Evolutionary conservation across 179 eudicot genomes (phyloP), one percentile per base, ranked within the genome.

Genomic region (Spinacia oleracea): DNA sequence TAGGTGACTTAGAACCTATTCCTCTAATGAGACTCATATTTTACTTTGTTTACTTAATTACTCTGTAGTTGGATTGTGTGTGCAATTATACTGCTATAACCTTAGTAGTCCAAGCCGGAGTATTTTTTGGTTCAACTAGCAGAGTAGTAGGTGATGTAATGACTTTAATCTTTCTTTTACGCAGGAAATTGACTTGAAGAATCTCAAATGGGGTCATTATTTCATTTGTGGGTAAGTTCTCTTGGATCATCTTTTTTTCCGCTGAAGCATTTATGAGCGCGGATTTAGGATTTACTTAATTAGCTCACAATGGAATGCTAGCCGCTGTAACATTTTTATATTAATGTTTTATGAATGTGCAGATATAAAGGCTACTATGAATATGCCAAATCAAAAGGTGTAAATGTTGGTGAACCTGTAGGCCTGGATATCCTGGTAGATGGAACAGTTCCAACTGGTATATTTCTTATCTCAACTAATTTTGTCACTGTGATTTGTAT

Each of bases 171-270:
- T 29, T 45, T 71, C 1, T 83, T 38, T 34, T 65, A 35, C 27
- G 85, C 89, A 93, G 97, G 97, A 89, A 73, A 84, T 96, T 81
- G 99, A 96, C 84, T 79, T 96, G 89, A 94, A 89, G 85, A 90
- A 93, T 85, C 98, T 89, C 83, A 88, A 78, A 84, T 96, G 98
- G 99, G 99, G 99, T 80, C 99, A 96, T 76, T 96, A 96, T 83
- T 96, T 96, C 81, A 89, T 96, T 74, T 96, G 99, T 79, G 99
- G 96, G 99, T 95, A 86, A 79, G 91, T 64, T 79, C 9, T 56
- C 60, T 32, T 3, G 42, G 20, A 29, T 56, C 14, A 16, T 73
- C 16, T 46, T 60, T 0, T 20, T 14, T 43, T 9, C 42, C 62
- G 42, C 51, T 79, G 76, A 12, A 3, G 45, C 6, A 0, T 59